A percentile compares a stretch with the other conserved stretches of the same genome.
Evolutionary conservation across 2,329 filamentous ascomycete genomes (phyloP).

Genomic region (Aspergillus jensenii): DNA sequence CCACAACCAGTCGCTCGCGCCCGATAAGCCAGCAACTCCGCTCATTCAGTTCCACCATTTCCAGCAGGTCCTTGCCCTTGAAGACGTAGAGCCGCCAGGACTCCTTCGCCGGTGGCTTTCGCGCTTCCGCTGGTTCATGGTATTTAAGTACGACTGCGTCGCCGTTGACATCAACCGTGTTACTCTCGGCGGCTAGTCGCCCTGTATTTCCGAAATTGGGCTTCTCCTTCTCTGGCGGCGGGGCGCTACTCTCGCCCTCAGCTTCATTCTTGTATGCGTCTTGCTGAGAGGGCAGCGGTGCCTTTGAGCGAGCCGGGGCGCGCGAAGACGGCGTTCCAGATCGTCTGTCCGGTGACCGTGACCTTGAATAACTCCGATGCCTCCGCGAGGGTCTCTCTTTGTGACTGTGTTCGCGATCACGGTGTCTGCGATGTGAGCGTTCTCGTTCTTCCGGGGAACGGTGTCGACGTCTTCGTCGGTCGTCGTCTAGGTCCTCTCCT

Average conservation of each 20-base stretch:
- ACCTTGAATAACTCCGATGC: conserved; percentile 26
- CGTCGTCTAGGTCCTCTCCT: conserved; percentile 25
- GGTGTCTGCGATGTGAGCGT: conserved; percentile 27
- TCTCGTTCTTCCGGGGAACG: conserved; percentile 27
- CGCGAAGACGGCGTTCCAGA: conserved; percentile 28
- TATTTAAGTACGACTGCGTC: conserved; percentile 87
- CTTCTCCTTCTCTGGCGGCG: conserved; percentile 62
- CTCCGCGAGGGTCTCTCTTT: conserved; percentile 23
- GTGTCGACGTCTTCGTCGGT: conserved; percentile 28
- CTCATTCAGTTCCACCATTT: conserved; percentile 73
- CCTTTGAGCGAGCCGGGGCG: conserved; percentile 33
- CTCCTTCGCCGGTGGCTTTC: conserved; percentile 76
- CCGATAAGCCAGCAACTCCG: conserved; percentile 92
- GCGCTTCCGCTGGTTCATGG: conserved; percentile 88
- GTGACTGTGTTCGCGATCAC: conserved; percentile 21
- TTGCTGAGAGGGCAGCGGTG: conserved; percentile 47
- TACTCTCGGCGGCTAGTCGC: conserved; percentile 81
- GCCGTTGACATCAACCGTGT: conserved; percentile 62
- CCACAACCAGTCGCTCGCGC: conserved; percentile 75
- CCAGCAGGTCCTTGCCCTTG: conserved; percentile 76
- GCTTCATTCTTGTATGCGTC: conserved; percentile 44
- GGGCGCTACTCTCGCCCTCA: conserved; percentile 25
- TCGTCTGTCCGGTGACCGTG: conserved; percentile 28
- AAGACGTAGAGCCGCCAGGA: conserved; percentile 92
- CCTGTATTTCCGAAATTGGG: conserved; percentile 83